These are phyloP conservation scores for Venturia nashicola DNA, from an alignment of 2,329 filamentous ascomycete genomes.

Conservation along the genomic window DNA sequence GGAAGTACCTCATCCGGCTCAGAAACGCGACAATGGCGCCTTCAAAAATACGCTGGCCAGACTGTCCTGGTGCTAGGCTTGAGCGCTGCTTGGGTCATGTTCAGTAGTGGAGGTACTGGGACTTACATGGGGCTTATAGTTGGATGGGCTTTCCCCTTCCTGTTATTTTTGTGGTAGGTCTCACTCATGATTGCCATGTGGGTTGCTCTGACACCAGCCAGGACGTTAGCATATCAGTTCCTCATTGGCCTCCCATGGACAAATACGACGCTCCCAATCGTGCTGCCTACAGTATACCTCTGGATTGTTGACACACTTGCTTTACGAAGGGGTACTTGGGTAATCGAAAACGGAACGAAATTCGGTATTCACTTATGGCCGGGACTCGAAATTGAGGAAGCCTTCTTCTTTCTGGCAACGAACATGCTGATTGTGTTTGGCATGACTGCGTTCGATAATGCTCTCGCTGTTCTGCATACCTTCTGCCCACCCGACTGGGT, in stretches of 20 bases:
- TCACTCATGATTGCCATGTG: neutral
- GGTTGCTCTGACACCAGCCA: constrained; percentile 10
- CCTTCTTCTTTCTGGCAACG: constrained; percentile 59
- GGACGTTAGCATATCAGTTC: constrained; percentile 51
- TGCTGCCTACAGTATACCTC: constrained; percentile 54
- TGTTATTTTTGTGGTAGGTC: constrained; percentile 46
- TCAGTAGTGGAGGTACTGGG: constrained; percentile 34
- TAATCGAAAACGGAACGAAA: constrained; percentile 56
- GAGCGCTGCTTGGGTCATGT: constrained; percentile 25
- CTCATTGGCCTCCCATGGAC: constrained; percentile 46
- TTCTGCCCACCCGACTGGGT: constrained; percentile 47
- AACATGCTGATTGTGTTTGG: constrained; percentile 61
- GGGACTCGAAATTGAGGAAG: constrained; percentile 60
- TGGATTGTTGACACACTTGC: constrained; percentile 62
- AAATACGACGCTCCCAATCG: constrained; percentile 47
- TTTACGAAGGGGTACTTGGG: constrained; percentile 57
- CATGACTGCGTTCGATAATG: constrained; percentile 56
- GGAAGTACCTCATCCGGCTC: constrained; percentile 12
- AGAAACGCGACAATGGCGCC: constrained; percentile 24
- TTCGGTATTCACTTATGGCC: constrained; percentile 50
- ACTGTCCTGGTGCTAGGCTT: constrained; percentile 33
- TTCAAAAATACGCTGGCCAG: constrained; percentile 38
- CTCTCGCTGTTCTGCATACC: constrained; percentile 50
- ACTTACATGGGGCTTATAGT: constrained; percentile 62
- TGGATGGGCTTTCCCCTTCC: constrained; percentile 54